A percentile compares a stretch with the other conserved stretches of the same genome.
Evolutionary conservation across 148 eudicot genomes (phyloP).

Genomic region (Cornus suecica): DNA sequence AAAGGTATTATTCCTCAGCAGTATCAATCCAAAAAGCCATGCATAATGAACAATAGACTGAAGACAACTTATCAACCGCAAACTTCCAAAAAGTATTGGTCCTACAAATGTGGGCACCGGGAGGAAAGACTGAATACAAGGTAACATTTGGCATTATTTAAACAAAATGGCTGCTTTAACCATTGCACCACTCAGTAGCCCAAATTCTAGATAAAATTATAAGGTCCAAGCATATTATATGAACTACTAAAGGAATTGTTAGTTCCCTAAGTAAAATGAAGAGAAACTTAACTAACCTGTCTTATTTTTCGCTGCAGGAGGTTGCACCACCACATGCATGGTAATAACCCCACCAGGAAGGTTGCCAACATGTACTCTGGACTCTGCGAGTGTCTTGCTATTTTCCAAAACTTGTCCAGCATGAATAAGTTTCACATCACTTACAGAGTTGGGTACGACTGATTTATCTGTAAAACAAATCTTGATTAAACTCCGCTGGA

Average conservation of each 20-base stretch:
- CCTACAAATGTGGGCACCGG: neutral
- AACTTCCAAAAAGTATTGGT: neutral
- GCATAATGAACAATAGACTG: neutral
- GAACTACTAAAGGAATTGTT: neutral
- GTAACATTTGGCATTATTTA: neutral
- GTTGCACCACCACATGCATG: slow-evolving; percentile 56
- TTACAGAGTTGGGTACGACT: slow-evolving; percentile 36
- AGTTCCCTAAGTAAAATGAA: neutral
- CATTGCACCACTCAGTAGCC: neutral
- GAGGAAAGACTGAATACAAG: neutral
- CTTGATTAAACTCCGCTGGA: neutral
- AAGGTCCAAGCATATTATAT: neutral
- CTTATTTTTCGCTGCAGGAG: slow-evolving; percentile 44
- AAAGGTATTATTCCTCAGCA: neutral
- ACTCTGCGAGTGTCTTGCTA: slow-evolving; percentile 44
- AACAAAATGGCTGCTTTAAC: neutral
- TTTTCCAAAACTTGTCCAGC: slow-evolving; percentile 47
- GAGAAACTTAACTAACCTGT: slow-evolving; percentile 29
- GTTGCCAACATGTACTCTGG: slow-evolving; percentile 32
- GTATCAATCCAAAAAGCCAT: too few species aligned
- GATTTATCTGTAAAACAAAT: slow-evolving; percentile 35
- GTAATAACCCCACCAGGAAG: slow-evolving; percentile 47
- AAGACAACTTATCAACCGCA: neutral
- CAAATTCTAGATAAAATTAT: neutral
- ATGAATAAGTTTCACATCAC: slow-evolving; percentile 44